Base-by-base conservation (phyloP, 441 rosid genomes). In the Daphne laureola region DNA sequence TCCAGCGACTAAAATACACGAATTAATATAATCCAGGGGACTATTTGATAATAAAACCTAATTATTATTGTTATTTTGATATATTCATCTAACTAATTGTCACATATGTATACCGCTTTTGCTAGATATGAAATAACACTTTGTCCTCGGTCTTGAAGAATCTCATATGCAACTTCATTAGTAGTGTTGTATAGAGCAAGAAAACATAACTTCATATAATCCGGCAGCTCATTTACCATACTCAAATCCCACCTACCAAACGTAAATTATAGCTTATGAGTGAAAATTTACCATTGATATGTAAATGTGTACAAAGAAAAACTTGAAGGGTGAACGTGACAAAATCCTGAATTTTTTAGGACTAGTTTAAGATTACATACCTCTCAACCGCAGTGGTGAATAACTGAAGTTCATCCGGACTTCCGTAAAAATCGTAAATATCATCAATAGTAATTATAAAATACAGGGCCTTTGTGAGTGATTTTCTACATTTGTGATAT, bases 161-260 rank as follows among this genome's bases (percentile, higher is more conserved):
- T 42, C 7, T 74, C 76, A 12, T 69, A 72, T 26, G 69, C 76
- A 62, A 79, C 67, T 51, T 69, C 82, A 21, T 79, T 72, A 1
- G 66, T 48, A 21, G 69, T 61, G 62, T 76, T 79, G 41, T 72
- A 66, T 2, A 67, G 69, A 52, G 68, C 79, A 9, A 73, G 49
- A 52, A 58, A 76, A 25, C 69, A 69, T 5, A 80, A 8, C 47
- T 72, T 70, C 87, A 76, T 71, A 14, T 59, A 73, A 15, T 52
- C 45, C 3, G 82, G 83, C 44, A 78, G 76, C 48, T 62, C 52
- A 38, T 47, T 11, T n/a, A 65, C 51, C 0, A 49, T 68, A 14
- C 54, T 12, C 17, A 75, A 17, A 53, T 80, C 77, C 81, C 86
- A 77, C 53, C 83, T 68, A 66, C 25, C 7, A 31, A 31, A 5